Percentiles rank a stretch among this genome's conserved stretches.
Evolutionary conservation across 1,139 yeast species (phyloP).

Genomic region (Saccharomyces hybrid): DNA sequence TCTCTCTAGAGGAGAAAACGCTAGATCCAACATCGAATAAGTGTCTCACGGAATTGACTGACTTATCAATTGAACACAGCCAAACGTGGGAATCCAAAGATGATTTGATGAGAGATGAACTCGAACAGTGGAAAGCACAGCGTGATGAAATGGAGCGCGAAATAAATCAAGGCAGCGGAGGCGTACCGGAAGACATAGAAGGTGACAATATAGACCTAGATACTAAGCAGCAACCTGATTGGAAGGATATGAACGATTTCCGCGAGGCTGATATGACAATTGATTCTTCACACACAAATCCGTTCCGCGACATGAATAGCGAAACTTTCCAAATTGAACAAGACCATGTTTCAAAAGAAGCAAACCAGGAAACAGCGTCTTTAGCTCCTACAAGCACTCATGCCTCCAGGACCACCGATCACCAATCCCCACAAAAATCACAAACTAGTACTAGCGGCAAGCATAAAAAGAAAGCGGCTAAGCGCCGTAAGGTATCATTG

Average conservation of each 20-base stretch:
- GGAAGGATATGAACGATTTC: background rate
- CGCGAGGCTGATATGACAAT: slow-evolving; percentile 1
- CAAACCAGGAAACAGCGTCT: background rate
- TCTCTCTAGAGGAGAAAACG: background rate
- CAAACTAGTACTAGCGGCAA: slow-evolving; percentile 6
- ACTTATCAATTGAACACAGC: background rate
- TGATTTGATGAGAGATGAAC: slow-evolving; percentile 8
- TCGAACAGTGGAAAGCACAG: slow-evolving; percentile 6
- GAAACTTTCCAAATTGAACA: slow-evolving; percentile 18
- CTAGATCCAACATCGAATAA: slow-evolving; percentile 11
- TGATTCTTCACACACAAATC: slow-evolving; percentile 18
- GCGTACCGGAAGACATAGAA: too few species aligned
- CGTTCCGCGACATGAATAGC: slow-evolving; percentile 25
- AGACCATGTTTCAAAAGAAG: slow-evolving; percentile 6
- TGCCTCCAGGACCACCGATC: background rate
- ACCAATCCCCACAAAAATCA: slow-evolving; percentile 2
- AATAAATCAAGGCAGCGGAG: slow-evolving; percentile 7
- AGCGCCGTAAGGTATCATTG: slow-evolving; percentile 65
- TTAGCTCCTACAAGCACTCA: slow-evolving; percentile 4
- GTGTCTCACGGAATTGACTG: too few species aligned
- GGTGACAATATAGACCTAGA: slow-evolving; percentile 2
- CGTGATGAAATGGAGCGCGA: slow-evolving; percentile 20
- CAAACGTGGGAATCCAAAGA: slow-evolving; percentile 5
- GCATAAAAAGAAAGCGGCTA: slow-evolving; percentile 23
- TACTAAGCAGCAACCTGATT: slow-evolving; percentile 1